These are phyloP conservation scores for Tuber melanosporum DNA, from an alignment of 495 filamentous ascomycete genomes.

Conservation along the genomic window DNA sequence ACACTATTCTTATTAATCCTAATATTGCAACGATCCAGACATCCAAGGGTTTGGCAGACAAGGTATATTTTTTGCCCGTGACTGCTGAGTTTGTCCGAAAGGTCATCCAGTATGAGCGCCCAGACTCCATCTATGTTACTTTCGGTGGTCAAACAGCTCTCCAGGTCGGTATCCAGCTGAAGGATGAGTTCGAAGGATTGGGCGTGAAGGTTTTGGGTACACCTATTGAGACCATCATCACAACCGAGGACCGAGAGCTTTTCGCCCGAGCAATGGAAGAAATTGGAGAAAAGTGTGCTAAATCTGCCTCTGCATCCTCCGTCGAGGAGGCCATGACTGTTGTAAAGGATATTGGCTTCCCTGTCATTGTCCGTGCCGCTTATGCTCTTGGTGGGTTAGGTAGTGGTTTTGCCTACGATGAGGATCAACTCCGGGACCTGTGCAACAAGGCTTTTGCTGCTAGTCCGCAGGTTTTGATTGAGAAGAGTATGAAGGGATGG, in stretches of 20 bases:
- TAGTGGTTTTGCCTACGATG: slow-evolving; percentile 89
- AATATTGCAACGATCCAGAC: slow-evolving; percentile 99
- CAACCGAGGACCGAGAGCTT: slow-evolving; percentile 92
- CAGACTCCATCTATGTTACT: slow-evolving; percentile 91
- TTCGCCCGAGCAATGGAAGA: slow-evolving; percentile 98
- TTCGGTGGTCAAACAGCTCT: slow-evolving; percentile 96
- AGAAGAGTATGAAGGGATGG: slow-evolving; percentile 99
- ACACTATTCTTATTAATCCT: slow-evolving; percentile 93
- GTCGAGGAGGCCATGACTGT: slow-evolving; percentile 77
- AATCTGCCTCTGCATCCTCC: slow-evolving; percentile 83
- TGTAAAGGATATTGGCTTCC: slow-evolving; percentile 85
- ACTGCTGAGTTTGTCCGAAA: slow-evolving; percentile 96
- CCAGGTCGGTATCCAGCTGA: slow-evolving; percentile 89
- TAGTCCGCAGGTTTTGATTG: slow-evolving; percentile 91
- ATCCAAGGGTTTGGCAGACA: slow-evolving; percentile 92
- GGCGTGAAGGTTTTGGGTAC: slow-evolving; percentile 93
- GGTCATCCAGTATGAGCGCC: slow-evolving; percentile 84
- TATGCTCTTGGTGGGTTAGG: slow-evolving; percentile 94
- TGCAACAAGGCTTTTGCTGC: slow-evolving; percentile 92
- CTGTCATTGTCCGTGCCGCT: slow-evolving; percentile 93
- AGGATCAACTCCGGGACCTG: slow-evolving; percentile 77
- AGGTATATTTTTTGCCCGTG: slow-evolving; percentile 96
- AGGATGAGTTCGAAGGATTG: slow-evolving; percentile 84
- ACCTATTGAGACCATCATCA: slow-evolving; percentile 95
- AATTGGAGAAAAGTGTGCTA: slow-evolving; percentile 94